Evolutionary conservation across 1,284 basidiomycete species (phyloP), one percentile per base, ranked within the genome.

Genomic region (Cryptococcus sp.): DNA sequence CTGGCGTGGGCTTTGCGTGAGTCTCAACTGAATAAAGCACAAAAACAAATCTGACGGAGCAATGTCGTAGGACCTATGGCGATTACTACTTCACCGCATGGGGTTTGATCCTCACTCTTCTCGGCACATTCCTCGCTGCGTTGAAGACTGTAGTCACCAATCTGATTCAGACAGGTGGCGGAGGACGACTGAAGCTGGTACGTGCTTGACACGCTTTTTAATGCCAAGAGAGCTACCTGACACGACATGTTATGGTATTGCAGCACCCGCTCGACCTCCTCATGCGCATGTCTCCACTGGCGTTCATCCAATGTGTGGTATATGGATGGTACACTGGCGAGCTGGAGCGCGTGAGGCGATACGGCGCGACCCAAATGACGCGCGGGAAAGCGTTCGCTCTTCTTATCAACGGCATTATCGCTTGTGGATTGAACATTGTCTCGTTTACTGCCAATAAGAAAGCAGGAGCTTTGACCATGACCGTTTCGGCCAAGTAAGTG

Each of bases 91-190:
- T 87, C 74, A 94, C 91, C 0, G 74, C 82, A 1, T 85, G 85
- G 76, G 93, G 93, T 8, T 83, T 96, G 61, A 74, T 89, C 66
- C 82, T 97, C 20, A 96, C 93, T 0, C 82, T 96, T 17, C 78
- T 93, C 16, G 93, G 93, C 40, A 91, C 93, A 0, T 77, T 94
- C 58, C 84, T 97, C 37, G 93, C 93, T 4, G 89, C 93, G 3
- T 79, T 94, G 55, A 96, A 96, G 77, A 94, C 93, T 0, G 88
- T 96, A 52, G 85, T 88, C 56, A 95, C 93, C 15, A 91, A 92
- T 73, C 78, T 90, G 57, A 85, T 93, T 6, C 90, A 81, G 64
- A 80, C 79, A 1, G 78, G 78, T 11, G 72, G 69, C 15, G 77
- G 78, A 4, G 75, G 75, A 2, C 66, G 77, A 19, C 66, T 79